phyloP scores from a whole-genome alignment of 371 early-diverging fungal genomes.

The Cokeromyces recurvatus region DNA sequence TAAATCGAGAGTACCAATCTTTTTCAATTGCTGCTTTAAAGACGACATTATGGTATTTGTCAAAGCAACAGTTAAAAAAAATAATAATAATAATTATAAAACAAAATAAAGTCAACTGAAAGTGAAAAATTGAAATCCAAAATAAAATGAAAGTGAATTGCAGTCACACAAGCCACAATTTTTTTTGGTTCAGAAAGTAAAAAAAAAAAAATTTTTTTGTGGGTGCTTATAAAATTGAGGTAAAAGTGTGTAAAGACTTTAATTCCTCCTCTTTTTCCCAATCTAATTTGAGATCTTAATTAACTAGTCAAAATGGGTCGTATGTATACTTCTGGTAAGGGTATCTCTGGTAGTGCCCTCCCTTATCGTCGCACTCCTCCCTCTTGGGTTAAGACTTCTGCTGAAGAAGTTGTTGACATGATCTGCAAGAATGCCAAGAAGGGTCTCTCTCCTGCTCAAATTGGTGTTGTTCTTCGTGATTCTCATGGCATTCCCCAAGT shows the following conservation, averaged over 20 bases:
- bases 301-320: conserved; percentile 27
- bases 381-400: conserved; percentile 94
- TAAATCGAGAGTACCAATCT: conserved; percentile 62
- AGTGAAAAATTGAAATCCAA: no score
- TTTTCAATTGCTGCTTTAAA: conserved; percentile 67
- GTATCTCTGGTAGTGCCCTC: conserved; percentile 97
- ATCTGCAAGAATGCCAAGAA: conserved; percentile 99
- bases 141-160: not conserved
- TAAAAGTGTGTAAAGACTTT: not conserved
- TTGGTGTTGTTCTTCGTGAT: conserved; percentile 99
- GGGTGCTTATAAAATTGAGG: not conserved
- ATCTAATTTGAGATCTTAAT: conserved; percentile 11
- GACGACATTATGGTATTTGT: conserved; percentile 22
- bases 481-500: conserved; percentile 98
- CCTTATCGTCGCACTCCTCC: conserved; percentile 99
- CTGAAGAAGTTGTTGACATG: conserved; percentile 96
- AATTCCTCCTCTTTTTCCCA: conserved; percentile 19
- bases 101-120: no score
- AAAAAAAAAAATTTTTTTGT: no score
- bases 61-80: no score
- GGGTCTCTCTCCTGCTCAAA: conserved; percentile 98
- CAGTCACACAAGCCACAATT: no score
- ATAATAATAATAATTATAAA: no score
- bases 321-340: conserved; percentile 96
- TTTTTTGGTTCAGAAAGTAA: no score